Percentiles rank a stretch among this genome's conserved stretches.
phyloP scores from a whole-genome alignment of 2,329 filamentous ascomycete genomes.

The Acephala macrosclerotiorum region DNA sequence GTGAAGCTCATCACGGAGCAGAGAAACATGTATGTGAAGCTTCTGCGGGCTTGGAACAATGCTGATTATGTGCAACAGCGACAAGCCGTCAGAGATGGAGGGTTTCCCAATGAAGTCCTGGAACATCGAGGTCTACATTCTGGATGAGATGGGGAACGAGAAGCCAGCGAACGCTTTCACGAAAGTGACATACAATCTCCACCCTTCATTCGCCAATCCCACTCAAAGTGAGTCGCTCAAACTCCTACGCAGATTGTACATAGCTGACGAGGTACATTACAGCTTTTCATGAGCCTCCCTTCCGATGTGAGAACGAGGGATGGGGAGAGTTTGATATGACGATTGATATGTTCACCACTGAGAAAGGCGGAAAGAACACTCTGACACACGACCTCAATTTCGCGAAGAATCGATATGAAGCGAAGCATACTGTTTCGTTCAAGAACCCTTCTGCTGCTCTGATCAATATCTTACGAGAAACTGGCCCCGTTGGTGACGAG shows the following conservation, averaged over 20 bases:
- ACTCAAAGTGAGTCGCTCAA: constrained; percentile 73
- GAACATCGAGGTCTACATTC: constrained; percentile 84
- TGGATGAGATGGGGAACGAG: constrained; percentile 88
- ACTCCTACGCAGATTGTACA: neutral
- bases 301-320: constrained; percentile 89
- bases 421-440: constrained; percentile 82
- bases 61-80: constrained; percentile 54
- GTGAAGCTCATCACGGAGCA: constrained; percentile 96
- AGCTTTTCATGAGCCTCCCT: constrained; percentile 87
- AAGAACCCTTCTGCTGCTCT: constrained; percentile 93
- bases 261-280: constrained; percentile 21
- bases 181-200: constrained; percentile 90
- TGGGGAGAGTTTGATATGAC: constrained; percentile 99
- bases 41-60: neutral
- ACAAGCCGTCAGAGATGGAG: constrained; percentile 81
- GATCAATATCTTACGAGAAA: constrained; percentile 79
- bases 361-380: constrained; percentile 83
- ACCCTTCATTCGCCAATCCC: constrained; percentile 90
- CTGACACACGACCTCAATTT: constrained; percentile 95
- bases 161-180: constrained; percentile 85
- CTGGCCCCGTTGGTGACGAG: constrained; percentile 80
- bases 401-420: constrained; percentile 79
- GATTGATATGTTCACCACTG: constrained; percentile 81
- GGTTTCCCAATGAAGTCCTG: constrained; percentile 93
- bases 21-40: constrained; percentile 61